Base-by-base conservation (phyloP, 768 basidiomycete species). In the Hypholoma sublateritium region DNA sequence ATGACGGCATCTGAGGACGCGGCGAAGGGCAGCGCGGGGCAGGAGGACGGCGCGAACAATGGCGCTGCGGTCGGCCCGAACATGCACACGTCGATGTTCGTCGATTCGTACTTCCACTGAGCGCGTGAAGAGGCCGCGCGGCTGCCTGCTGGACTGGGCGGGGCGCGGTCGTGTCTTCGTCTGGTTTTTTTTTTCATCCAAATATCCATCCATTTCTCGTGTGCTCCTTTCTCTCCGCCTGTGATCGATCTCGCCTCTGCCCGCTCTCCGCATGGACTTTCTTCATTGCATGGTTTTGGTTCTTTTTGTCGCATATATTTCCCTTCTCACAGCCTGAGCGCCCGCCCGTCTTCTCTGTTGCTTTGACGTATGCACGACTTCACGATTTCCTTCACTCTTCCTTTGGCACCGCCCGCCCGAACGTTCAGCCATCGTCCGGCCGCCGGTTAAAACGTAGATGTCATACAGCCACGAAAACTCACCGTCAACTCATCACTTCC, bases 1-100 rank as follows among this genome's bases (percentile, higher is more conserved):
- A 80, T 77, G 78, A 69, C 70, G 6, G 67, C 74, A 22, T 72
- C 75, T 6, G 74, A 77, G 45, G 76, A 76, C 52, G 57, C 43
- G n/a, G 46, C 46, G 12, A 59, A 61, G 50, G 54, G 57, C 13
- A 35, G 37, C 22, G 54, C 28, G 28, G 28, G 28, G 28, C 28
- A 47, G n/a, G 44, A 55, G 49, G 54, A 63, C 59, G 61, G 50
- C 37, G 56, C 36, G 14, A 36, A 39, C 8, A 21, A 45, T 22
- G 39, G 50, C 56, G 53, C 35, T 47, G 58, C 45, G 42, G 42
- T 32, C 13, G 22, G 48, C 28, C 22, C 11, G 34, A 32, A 32
- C 28, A 36, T 56, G 50, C 68, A 72, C 50, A 60, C 64, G 6
- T 60, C 63, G 12, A 68, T 71, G 67, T 68, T 64, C 47, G 55